phyloP scores from a whole-genome alignment of 1,139 yeast genomes.

The Kurtzmaniella quercitrusa region DNA sequence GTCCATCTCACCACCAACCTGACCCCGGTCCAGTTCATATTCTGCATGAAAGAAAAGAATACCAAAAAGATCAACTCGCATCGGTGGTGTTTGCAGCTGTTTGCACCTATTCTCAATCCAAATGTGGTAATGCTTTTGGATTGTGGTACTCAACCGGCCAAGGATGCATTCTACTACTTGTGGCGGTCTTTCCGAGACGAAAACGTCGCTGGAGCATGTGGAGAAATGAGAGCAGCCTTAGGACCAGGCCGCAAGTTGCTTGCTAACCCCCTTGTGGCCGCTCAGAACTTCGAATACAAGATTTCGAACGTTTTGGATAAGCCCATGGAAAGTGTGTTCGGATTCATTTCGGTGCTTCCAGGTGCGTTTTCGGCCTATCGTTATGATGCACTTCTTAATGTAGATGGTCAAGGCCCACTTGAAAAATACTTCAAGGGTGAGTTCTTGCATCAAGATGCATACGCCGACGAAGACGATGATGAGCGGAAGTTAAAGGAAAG shows the following conservation, averaged over 20 bases:
- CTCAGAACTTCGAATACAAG: conserved; percentile 81
- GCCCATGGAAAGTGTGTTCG: conserved; percentile 80
- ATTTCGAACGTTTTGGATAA: conserved; percentile 79
- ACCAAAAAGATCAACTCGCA: conserved; percentile 76
- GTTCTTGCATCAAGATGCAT: conserved; percentile 52
- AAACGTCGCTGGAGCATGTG: conserved; percentile 85
- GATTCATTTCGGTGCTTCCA: conserved; percentile 77
- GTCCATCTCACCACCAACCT: conserved; percentile 56
- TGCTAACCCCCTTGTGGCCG: conserved; percentile 73
- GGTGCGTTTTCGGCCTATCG: conserved; percentile 88
- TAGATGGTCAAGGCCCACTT: conserved; percentile 64
- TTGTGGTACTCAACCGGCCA: conserved; percentile 76
- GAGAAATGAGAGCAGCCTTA: conserved; percentile 69
- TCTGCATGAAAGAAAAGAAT: conserved; percentile 74
- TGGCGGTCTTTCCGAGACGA: conserved; percentile 76
- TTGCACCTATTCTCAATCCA: conserved; percentile 67
- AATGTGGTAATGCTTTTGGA: conserved; percentile 68
- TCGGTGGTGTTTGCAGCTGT: conserved; percentile 82
- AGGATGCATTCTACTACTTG: conserved; percentile 67
- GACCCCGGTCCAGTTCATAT: conserved; percentile 68
- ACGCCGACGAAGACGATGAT: conserved; percentile 32
- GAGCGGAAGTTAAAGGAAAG: conserved; percentile 39
- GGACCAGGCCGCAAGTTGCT: conserved; percentile 55
- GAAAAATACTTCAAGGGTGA: conserved; percentile 81
- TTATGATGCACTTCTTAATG: conserved; percentile 64